Base-by-base conservation (phyloP, 106 monocot species). In the Cymbidium sinense region DNA sequence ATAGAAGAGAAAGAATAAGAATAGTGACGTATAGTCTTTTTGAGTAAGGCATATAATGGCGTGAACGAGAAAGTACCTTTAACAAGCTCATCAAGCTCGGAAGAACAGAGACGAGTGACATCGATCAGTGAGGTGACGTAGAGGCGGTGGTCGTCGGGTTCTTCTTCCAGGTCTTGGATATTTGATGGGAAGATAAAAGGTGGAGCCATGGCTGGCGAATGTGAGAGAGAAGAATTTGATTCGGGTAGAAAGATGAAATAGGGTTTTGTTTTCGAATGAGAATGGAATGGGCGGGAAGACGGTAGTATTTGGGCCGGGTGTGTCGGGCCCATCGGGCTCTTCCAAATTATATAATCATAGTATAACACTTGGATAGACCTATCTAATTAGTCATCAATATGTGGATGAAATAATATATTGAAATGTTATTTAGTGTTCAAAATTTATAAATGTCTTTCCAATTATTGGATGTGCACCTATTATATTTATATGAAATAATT, bases 81-180 rank as follows among this genome's bases (percentile, higher is more conserved):
- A 83, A 93, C 93, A 83, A 93, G 83, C 64, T 93, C 91, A 3
- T 96, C 96, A 79, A 92, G 78, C 15, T 94, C 86, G 77, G 90
- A 75, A 30, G 91, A 82, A 54, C 80, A 85, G 79, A 96, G 89
- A 70, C 81, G 51, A 65, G 83, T 17, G 78, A 85, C 27, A 27
- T 89, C 86, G 76, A 85, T 35, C 34, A 80, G 82, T 34, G 64
- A 77, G 25, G 72, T 62, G 73, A 71, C 90, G 82, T 41, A 77
- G 77, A 94, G 94, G 73, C 77, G 76, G 74, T 70, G 74, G 50
- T 74, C 78, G 75, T 80, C 70, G 58, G 80, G 64, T 12, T 81
- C 83, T 34, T 83, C 78, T 43, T 93, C 96, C 25, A 94, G 88
- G 77, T 84, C 88, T 23, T 79, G 69, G 75, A 94, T 89, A 17